These are phyloP conservation scores for Termitomyces eurrhizus DNA, from an alignment of 768 basidiomycete species.

Conservation along the genomic window DNA sequence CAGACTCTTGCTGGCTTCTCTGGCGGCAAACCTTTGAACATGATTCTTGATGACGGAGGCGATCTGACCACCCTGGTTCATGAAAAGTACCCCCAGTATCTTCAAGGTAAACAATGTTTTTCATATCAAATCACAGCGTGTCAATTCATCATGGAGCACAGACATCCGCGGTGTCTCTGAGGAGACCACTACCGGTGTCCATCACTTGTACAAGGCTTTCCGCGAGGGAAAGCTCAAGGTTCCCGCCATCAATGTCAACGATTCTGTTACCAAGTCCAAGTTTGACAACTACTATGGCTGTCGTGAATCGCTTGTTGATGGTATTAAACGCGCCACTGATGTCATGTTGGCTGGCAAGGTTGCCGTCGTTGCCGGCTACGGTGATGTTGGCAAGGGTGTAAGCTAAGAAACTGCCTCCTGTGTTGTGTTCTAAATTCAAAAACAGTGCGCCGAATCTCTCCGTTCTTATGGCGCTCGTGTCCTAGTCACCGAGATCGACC, in stretches of 20 bases:
- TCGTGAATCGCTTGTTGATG: conserved; percentile 98
- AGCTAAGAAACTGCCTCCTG: conserved; percentile 29
- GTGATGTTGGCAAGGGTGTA: conserved; percentile 99
- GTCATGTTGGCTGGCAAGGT: conserved; percentile 99
- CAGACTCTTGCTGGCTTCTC: conserved; percentile 91
- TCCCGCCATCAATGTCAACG: conserved; percentile 99
- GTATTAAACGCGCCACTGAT: conserved; percentile 99
- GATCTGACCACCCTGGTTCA: conserved; percentile 94
- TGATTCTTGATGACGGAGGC: conserved; percentile 99
- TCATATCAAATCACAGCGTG: background rate
- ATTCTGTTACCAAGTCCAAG: conserved; percentile 99
- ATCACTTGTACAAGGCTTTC: conserved; percentile 98
- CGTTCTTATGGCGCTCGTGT: conserved; percentile 97
- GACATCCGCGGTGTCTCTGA: conserved; percentile 94
- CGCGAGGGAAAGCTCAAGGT: conserved; percentile 94
- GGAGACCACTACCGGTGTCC: conserved; percentile 99
- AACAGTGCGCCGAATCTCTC: conserved; percentile 95
- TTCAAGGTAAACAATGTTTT: conserved; percentile 45
- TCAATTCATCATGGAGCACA: conserved; percentile 25
- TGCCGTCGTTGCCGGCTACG: conserved; percentile 97
- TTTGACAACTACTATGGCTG: conserved; percentile 99
- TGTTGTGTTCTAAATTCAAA: background rate
- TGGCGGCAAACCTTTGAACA: conserved; percentile 81
- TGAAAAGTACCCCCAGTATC: conserved; percentile 91
- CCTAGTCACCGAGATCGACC: conserved; percentile 96